These are phyloP conservation scores for Laguncularia racemosa DNA, from an alignment of 345 rosid genomes.

Conservation along the genomic window DNA sequence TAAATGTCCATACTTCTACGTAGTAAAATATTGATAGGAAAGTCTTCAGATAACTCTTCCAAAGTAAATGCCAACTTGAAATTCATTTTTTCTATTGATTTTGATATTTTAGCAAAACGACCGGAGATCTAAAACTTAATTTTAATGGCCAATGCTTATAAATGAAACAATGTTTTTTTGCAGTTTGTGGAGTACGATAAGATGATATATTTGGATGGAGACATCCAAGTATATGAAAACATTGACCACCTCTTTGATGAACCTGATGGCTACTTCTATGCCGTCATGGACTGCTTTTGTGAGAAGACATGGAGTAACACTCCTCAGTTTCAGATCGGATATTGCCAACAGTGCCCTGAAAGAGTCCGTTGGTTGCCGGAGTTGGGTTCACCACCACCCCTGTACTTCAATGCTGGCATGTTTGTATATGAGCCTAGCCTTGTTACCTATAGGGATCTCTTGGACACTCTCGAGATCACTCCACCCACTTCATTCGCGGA, in stretches of 20 bases:
- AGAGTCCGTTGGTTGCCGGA: not conserved
- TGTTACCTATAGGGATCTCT: constrained; percentile 26
- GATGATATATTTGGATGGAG: not conserved
- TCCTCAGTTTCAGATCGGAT: constrained; percentile 44
- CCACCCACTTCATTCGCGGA: constrained; percentile 57
- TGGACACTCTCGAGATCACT: constrained; percentile 32
- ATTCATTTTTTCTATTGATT: too few relatives aligned
- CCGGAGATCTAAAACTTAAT: too few relatives aligned
- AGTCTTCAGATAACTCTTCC: too few relatives aligned
- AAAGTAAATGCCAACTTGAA: too few relatives aligned
- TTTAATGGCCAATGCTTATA: too few relatives aligned
- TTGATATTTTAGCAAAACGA: too few relatives aligned
- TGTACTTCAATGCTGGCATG: constrained; percentile 72
- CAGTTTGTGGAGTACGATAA: not conserved
- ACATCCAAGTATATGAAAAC: constrained; percentile 32
- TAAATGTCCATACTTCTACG: too few relatives aligned
- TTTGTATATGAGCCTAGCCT: constrained; percentile 48
- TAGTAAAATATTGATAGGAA: too few relatives aligned
- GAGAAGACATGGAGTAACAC: constrained; percentile 40
- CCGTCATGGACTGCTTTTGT: constrained; percentile 60
- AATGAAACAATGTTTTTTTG: not conserved
- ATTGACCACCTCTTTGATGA: constrained; percentile 56
- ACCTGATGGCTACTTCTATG: constrained; percentile 39
- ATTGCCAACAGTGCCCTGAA: constrained; percentile 27
- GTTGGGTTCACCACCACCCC: constrained; percentile 33